Evolutionary conservation across 2,329 filamentous ascomycete genomes (phyloP).

Genomic region (Myriosclerotinia curreyana): DNA sequence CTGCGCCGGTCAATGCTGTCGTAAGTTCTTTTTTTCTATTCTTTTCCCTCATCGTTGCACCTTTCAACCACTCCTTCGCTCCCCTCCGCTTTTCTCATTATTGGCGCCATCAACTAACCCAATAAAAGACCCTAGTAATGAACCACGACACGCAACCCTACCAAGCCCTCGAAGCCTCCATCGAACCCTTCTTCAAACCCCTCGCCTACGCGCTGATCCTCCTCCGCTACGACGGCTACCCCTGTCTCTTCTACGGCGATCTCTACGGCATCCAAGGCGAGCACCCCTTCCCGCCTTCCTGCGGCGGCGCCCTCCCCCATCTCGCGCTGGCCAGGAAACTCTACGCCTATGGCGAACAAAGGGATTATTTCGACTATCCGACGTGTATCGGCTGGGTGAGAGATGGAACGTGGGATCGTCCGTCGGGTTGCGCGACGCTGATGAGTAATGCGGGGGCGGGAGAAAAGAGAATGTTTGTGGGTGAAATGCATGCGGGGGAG

Average conservation of each 20-base stretch:
- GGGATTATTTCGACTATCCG: conserved; percentile 59
- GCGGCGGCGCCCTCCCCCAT: conserved; percentile 53
- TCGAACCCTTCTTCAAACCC: conserved; percentile 66
- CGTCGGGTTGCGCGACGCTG: conserved; percentile 53
- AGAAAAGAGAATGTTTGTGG: conserved; percentile 61
- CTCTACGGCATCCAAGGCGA: conserved; percentile 58
- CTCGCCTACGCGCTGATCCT: conserved; percentile 71
- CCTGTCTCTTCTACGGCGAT: conserved; percentile 70
- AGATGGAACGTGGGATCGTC: conserved; percentile 49
- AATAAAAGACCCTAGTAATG: conserved; percentile 59
- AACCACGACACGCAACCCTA: conserved; percentile 70
- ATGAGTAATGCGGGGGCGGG: conserved; percentile 51
- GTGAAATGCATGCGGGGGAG: conserved; percentile 55
- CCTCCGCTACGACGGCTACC: conserved; percentile 59
- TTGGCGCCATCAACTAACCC: neutral
- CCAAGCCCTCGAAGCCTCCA: conserved; percentile 59
- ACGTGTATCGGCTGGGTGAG: conserved; percentile 59
- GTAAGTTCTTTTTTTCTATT: conserved; percentile 41
- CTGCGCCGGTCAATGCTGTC: conserved; percentile 54
- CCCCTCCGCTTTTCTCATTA: neutral
- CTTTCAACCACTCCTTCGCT: too few species aligned
- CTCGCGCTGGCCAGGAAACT: conserved; percentile 61
- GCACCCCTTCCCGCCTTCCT: conserved; percentile 50
- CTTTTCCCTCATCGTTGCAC: too few species aligned
- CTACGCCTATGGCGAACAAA: conserved; percentile 64